Conservation (phyloP, 1,284 basidiomycete genomes). For the Mycena sp. region DNA sequence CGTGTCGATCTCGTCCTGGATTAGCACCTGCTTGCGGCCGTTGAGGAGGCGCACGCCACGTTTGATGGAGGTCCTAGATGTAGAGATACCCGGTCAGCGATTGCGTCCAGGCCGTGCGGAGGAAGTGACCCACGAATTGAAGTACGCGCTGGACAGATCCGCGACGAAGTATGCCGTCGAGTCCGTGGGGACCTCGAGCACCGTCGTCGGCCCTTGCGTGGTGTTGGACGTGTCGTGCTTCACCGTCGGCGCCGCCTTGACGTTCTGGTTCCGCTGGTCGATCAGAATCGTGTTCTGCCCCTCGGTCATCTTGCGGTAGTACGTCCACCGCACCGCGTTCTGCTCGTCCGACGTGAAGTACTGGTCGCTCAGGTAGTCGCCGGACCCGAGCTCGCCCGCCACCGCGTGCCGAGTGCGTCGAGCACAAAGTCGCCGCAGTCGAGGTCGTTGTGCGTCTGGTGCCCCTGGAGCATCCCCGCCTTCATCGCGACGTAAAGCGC, state of each 20-base stretch:
- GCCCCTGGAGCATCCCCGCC: conserved; percentile 78
- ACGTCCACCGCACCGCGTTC: conserved; percentile 80
- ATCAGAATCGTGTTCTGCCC: conserved; percentile 96
- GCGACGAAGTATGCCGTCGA: conserved; percentile 89
- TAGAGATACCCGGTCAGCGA: neutral
- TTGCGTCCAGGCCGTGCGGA: too few species aligned
- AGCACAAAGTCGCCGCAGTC: conserved; percentile 99
- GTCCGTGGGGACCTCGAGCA: conserved; percentile 63
- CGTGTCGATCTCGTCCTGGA: conserved; percentile 87
- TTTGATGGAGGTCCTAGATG: conserved; percentile 65
- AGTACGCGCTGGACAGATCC: conserved; percentile 87
- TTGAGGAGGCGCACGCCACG: conserved; percentile 93
- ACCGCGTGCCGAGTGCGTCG: conserved; percentile 94
- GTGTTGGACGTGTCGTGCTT: conserved; percentile 69
- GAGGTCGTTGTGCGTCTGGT: conserved; percentile 94
- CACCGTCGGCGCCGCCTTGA: conserved; percentile 73
- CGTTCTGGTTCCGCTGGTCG: conserved; percentile 83
- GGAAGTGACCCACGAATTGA: conserved; percentile 68
- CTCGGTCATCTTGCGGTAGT: conserved; percentile 96
- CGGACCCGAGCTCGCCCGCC: conserved; percentile 95
- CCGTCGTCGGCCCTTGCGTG: conserved; percentile 84
- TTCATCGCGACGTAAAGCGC: conserved; percentile 91
- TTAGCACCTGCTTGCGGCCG: conserved; percentile 87
- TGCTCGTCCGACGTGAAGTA: conserved; percentile 78
- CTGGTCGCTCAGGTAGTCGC: conserved; percentile 74